Conservation (phyloP, 495 filamentous ascomycete species). For the Letharia columbiana region DNA sequence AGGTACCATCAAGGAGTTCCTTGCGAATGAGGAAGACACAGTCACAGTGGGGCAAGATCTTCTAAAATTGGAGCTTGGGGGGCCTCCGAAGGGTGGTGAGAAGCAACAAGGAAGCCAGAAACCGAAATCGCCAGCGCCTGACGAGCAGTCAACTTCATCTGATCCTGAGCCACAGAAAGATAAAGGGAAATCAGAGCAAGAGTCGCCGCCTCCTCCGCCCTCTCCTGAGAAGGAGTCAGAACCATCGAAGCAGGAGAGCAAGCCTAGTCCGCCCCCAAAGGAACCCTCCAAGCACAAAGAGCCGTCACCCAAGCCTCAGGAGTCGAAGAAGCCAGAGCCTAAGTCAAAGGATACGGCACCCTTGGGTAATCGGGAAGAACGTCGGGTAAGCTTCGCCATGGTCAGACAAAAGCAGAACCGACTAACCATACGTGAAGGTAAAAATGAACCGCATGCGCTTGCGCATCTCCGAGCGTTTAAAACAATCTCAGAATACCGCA, state of each 20-base stretch:
- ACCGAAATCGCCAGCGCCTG: conserved; percentile 52
- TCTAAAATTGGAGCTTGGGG: conserved; percentile 72
- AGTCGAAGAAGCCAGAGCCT: conserved; percentile 29
- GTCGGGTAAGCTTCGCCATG: conserved; percentile 55
- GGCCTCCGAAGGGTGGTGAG: conserved; percentile 43
- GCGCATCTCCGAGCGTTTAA: conserved; percentile 91
- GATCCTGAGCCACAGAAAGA: conserved; percentile 50
- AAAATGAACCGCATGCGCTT: conserved; percentile 99
- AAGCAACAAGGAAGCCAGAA: conserved; percentile 44
- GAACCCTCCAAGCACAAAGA: conserved; percentile 25
- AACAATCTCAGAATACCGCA: conserved; percentile 98
- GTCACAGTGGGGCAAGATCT: conserved; percentile 92
- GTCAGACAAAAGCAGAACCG: neutral
- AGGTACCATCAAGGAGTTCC: conserved; percentile 82
- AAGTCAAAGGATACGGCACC: conserved; percentile 33
- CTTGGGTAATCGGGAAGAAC: conserved; percentile 76
- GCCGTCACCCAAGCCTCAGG: conserved; percentile 27
- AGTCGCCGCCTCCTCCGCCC: conserved; percentile 30
- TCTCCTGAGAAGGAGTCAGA: conserved; percentile 35
- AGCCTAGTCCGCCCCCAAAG: conserved; percentile 34
- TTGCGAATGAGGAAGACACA: conserved; percentile 91
- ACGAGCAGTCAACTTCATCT: conserved; percentile 46
- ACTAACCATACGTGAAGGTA: conserved; percentile 46
- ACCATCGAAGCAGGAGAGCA: conserved; percentile 38
- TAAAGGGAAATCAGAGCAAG: conserved; percentile 36